Evolutionary conservation across 805 yeast genomes (phyloP), one percentile per base, ranked within the genome.

Genomic region (Yamadazyma phyllophila): DNA sequence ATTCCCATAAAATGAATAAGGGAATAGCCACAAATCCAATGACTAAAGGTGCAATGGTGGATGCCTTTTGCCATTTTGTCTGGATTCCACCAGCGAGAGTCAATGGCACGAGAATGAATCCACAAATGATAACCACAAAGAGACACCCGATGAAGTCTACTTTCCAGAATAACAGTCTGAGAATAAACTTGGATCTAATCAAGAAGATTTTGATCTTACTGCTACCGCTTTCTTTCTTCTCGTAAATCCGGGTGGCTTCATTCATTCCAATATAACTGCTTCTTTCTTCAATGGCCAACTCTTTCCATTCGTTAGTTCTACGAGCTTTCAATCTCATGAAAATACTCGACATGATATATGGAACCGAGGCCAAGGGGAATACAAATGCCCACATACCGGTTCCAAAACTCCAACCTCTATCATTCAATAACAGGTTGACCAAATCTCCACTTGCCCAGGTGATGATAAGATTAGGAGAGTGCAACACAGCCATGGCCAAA

Each of bases 341-440:
- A 4, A 72, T n/a, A 55, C 81, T 65, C 55, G 82, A 74, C 5
- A 53, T 49, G 7, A 82, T 52, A 41, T 85, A 62, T 16, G 91
- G 92, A 13, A 85, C 44, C 52, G 82, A 68, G 5, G 81, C 58
- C 33, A 83, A 67, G 29, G 91, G 91, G 72, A 81, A 78, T 51
- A 85, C 83, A 54, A 83, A 81, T 1, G 90, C 89, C 86, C 86
- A 85, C 78, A 85, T 83, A 32, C 84, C 90, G 54, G 83, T 78
- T 56, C 83, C 85, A 48, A 54, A 67, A 40, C 49, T 56, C 91
- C 91, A 85, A 11, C 81, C 71, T 83, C 88, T 82, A 27, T 73
- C 59, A 8, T 62, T 62, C 27, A 65, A 65, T 45, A 73, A 61
- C 27, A 63, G 63, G 6, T 61, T 51, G 11, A 76, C 63, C 39